Evolutionary conservation across 2,329 filamentous ascomycete genomes (phyloP).

Genomic region (Lizonia empirigonia): DNA sequence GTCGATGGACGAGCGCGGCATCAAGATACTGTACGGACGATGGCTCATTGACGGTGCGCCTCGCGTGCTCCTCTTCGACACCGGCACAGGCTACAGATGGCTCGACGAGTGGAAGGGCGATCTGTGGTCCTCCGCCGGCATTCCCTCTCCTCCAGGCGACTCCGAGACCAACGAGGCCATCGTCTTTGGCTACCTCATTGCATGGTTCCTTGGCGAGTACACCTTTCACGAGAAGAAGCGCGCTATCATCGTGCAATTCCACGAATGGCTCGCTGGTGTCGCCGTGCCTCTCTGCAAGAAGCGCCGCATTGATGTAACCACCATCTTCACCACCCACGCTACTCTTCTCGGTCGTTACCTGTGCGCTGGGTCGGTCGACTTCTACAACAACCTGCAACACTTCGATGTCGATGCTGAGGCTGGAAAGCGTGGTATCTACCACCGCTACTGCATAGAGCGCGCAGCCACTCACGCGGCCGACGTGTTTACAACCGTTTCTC

Average conservation of each 20-base stretch:
- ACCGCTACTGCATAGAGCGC: constrained; percentile 96
- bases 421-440: constrained; percentile 97
- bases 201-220: constrained; percentile 99
- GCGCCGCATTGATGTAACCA: constrained; percentile 93
- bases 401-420: constrained; percentile 97
- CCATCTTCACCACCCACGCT: constrained; percentile 98
- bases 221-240: constrained; percentile 89
- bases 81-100: constrained; percentile 87
- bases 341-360: constrained; percentile 94
- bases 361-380: constrained; percentile 95
- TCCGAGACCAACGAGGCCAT: constrained; percentile 97
- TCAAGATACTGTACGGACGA: constrained; percentile 87
- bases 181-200: constrained; percentile 95
- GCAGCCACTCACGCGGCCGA: constrained; percentile 90
- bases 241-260: constrained; percentile 96
- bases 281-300: constrained; percentile 90
- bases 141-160: constrained; percentile 89
- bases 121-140: constrained; percentile 89
- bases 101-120: constrained; percentile 97
- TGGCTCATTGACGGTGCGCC: constrained; percentile 98
- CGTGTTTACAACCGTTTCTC: constrained; percentile 98
- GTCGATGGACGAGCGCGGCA: constrained; percentile 90
- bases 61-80: constrained; percentile 91
- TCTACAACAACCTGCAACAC: constrained; percentile 97
- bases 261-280: constrained; percentile 97